phyloP scores from a whole-genome alignment of 768 basidiomycete species.

The Hygrophorus russula region DNA sequence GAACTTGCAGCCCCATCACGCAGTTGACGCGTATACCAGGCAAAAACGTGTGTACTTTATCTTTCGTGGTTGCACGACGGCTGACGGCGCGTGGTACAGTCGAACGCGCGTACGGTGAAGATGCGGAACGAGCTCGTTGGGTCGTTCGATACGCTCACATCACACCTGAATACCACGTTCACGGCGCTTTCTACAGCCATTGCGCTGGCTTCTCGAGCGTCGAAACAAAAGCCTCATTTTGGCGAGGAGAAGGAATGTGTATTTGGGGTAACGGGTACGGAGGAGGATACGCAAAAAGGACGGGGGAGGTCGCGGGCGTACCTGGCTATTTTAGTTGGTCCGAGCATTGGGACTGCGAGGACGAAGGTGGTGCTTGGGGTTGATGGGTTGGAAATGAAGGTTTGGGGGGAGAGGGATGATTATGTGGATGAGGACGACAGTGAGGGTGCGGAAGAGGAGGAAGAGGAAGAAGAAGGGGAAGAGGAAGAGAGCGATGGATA shows the following conservation, averaged over 20 bases:
- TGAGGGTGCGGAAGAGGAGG: slow-evolving; percentile 16
- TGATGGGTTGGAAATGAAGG: slow-evolving; percentile 47
- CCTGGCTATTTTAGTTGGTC: slow-evolving; percentile 55
- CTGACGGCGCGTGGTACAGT: slow-evolving; percentile 15
- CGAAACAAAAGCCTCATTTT: no score
- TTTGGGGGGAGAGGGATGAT: slow-evolving; percentile 27
- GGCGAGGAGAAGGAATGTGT: not conserved
- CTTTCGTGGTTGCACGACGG: not conserved
- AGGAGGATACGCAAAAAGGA: slow-evolving; percentile 2
- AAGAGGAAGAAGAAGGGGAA: slow-evolving; percentile 15
- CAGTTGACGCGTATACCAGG: slow-evolving; percentile 49
- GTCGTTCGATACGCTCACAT: slow-evolving; percentile 60
- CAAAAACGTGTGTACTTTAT: slow-evolving; percentile 24
- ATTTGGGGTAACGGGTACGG: not conserved
- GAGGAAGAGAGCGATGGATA: slow-evolving; percentile 8
- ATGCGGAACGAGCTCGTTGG: slow-evolving; percentile 50
- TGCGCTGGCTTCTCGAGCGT: slow-evolving; percentile 18
- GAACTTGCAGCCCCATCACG: slow-evolving; percentile 40
- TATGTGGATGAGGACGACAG: slow-evolving; percentile 11
- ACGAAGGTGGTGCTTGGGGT: slow-evolving; percentile 51
- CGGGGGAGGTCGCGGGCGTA: slow-evolving; percentile 27
- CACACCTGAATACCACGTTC: slow-evolving; percentile 68
- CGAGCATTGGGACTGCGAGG: slow-evolving; percentile 50
- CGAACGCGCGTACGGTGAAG: slow-evolving; percentile 39
- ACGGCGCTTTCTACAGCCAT: slow-evolving; percentile 60